Evolutionary conservation across 768 basidiomycete genomes (phyloP).

Genomic region (Auriscalpium microsporum): DNA sequence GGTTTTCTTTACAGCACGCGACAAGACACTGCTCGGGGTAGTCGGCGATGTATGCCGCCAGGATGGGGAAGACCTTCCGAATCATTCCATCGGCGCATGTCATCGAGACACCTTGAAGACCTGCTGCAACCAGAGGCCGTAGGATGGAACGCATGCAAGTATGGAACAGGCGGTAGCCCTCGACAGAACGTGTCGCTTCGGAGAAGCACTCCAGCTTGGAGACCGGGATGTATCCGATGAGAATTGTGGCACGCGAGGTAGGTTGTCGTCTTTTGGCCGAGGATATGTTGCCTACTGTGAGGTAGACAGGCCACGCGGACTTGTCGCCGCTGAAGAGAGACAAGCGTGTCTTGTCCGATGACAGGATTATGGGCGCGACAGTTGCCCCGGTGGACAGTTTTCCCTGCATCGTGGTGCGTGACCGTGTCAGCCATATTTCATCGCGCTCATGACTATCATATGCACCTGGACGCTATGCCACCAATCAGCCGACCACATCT

Average conservation of each 20-base stretch:
- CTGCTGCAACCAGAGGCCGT: conserved; percentile 22
- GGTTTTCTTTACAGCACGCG: conserved; percentile 18
- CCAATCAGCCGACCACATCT: conserved; percentile 33
- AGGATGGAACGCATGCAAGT: conserved; percentile 27
- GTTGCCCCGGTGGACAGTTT: conserved; percentile 18
- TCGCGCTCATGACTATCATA: background rate
- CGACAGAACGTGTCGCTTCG: conserved; percentile 13
- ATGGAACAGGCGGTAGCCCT: conserved; percentile 28
- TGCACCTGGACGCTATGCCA: conserved; percentile 30
- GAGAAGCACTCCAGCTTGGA: conserved; percentile 24
- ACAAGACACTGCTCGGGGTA: conserved; percentile 39
- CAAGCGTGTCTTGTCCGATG: conserved; percentile 38
- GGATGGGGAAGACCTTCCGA: conserved; percentile 27
- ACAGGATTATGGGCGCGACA: conserved; percentile 35
- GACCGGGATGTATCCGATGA: conserved; percentile 34
- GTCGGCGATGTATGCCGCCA: conserved; percentile 32
- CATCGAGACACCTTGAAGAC: conserved; percentile 26
- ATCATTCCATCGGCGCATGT: conserved; percentile 28
- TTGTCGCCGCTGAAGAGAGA: conserved; percentile 32
- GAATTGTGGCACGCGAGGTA: conserved; percentile 23
- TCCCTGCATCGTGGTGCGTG: conserved; percentile 3
- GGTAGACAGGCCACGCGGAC: conserved; percentile 37
- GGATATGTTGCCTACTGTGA: conserved; percentile 34
- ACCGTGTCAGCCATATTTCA: background rate
- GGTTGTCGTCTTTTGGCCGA: conserved; percentile 32